Evolutionary conservation across 2,329 filamentous ascomycete genomes (phyloP), one percentile per base, ranked within the genome.

Genomic region (Colletotrichum limetticola): DNA sequence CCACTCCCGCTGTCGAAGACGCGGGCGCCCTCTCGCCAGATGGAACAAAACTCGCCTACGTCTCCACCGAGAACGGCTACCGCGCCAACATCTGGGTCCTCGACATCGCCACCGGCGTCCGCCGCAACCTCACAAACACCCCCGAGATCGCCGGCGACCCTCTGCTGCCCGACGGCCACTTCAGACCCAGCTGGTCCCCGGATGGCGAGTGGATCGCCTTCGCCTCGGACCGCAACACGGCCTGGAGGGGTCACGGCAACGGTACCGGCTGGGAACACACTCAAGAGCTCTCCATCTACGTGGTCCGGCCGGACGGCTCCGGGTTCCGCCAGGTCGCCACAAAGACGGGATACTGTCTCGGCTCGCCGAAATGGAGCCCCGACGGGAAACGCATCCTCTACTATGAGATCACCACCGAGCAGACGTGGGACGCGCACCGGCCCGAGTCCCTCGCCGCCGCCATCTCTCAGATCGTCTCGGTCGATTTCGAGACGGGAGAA

Each of bases 51-150:
- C 56, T 66, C n/a, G 68, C 62, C 22, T 71, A 49, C 56, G 56
- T 66, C 42, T 71, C 68, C 55, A 71, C 62, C 22, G 62, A 71
- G 62, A 71, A 37, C 68, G 68, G 68, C 32, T 61, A 71, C 56
- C 42, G 37, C 55, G 49, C 56, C 56, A 71, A 71, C 62, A 30
- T 66, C 46, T 71, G 62, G 68, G 68, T 71, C 1, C 62, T 66
- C 7, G 62, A 70, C 42, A 24, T 70, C 28, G 61, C 62, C 8
- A 66, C 61, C 37, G 68, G 68, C 1, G 46, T 30, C 12, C 56
- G 68, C 24, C 68, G 68, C n/a, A 70, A 70, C n/a, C 62, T 70
- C 61, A 66, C 68, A 8, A 66, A 66, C n/a, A 66, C 68, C 37
- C 53, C 62, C 55, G 62, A 60, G 19, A 55, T 70, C 3, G 62